A percentile compares a stretch with the other conserved stretches of the same genome.
phyloP scores from a whole-genome alignment of 2,329 filamentous ascomycete species.

The Cladobotryum protrusum region DNA sequence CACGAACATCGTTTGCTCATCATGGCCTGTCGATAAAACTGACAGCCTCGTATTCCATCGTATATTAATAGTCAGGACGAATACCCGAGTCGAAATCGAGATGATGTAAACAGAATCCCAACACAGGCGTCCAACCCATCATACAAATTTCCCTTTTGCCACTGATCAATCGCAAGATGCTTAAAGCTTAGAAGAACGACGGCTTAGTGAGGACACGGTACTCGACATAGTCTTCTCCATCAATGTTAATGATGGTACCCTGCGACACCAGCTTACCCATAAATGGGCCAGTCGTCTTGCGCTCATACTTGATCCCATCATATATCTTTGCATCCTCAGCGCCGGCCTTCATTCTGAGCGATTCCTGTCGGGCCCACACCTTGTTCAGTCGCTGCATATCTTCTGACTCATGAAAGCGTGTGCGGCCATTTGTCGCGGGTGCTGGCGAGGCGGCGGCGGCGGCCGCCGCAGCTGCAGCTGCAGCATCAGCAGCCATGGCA shows the following conservation, averaged over 20 bases:
- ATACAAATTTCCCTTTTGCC: neutral
- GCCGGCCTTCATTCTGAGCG: slow-evolving; percentile 35
- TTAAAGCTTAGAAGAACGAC: slow-evolving; percentile 46
- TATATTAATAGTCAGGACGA: too few relatives aligned
- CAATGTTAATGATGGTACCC: slow-evolving; percentile 56
- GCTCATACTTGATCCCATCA: slow-evolving; percentile 56
- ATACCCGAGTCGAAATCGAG: too few relatives aligned
- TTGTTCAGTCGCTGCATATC: slow-evolving; percentile 48
- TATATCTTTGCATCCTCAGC: slow-evolving; percentile 51
- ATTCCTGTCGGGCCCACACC: slow-evolving; percentile 51
- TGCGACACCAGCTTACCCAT: slow-evolving; percentile 57
- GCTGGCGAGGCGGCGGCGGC: slow-evolving; percentile 14
- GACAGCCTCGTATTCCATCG: too few relatives aligned
- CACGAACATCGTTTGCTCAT: too few relatives aligned
- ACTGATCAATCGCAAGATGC: neutral
- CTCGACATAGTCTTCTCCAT: slow-evolving; percentile 62
- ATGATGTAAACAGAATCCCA: too few relatives aligned
- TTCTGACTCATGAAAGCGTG: slow-evolving; percentile 39
- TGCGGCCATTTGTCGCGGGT: slow-evolving; percentile 21
- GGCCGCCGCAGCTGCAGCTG: slow-evolving; percentile 23
- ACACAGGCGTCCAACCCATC: too few relatives aligned
- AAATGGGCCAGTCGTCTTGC: slow-evolving; percentile 55
- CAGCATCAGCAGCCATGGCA: slow-evolving; percentile 27
- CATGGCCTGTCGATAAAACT: too few relatives aligned
- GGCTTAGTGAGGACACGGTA: slow-evolving; percentile 60